A percentile compares a stretch with the other conserved stretches of the same genome.
Conservation (phyloP, 805 yeast species). For the Yarrowia divulgata region DNA sequence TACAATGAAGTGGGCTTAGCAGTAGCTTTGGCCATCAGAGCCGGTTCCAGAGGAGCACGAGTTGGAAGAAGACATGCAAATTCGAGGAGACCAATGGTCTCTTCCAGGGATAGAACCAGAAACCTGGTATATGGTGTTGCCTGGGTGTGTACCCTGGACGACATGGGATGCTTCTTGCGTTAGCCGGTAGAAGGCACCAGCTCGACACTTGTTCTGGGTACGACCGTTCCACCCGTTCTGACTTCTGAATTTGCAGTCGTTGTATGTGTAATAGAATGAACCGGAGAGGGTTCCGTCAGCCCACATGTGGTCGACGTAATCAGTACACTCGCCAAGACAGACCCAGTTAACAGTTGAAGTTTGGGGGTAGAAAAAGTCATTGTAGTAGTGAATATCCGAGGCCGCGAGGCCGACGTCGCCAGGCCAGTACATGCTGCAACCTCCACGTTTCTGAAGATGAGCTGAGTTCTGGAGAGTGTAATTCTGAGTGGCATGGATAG, state of each 20-base stretch:
- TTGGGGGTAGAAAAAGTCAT: slow-evolving; percentile 26
- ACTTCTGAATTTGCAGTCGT: slow-evolving; percentile 26
- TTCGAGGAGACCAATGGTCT: slow-evolving; percentile 33
- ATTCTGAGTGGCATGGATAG: slow-evolving; percentile 2
- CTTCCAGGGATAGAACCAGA: slow-evolving; percentile 17
- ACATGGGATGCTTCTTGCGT: slow-evolving; percentile 16
- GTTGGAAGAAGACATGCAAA: slow-evolving; percentile 26
- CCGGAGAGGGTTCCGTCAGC: slow-evolving; percentile 73
- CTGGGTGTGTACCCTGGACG: slow-evolving; percentile 24
- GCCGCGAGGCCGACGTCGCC: slow-evolving; percentile 6
- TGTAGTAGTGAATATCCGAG: slow-evolving; percentile 27
- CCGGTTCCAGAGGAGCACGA: slow-evolving; percentile 5
- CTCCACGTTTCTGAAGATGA: slow-evolving; percentile 14
- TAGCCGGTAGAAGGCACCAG: slow-evolving; percentile 25
- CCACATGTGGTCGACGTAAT: slow-evolving; percentile 57
- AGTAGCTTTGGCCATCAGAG: slow-evolving; percentile 23
- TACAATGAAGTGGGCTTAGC: slow-evolving; percentile 9
- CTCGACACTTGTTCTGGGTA: slow-evolving; percentile 27
- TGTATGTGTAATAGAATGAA: slow-evolving; percentile 61
- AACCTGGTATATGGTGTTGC: slow-evolving; percentile 19
- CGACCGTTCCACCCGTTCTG: slow-evolving; percentile 33
- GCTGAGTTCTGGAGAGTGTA: slow-evolving; percentile 16
- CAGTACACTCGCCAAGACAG: slow-evolving; percentile 58
- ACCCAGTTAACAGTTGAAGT: slow-evolving; percentile 66
- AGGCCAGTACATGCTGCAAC: slow-evolving; percentile 37